A percentile compares a stretch with the other conserved stretches of the same genome.
Evolutionary conservation across 1,284 basidiomycete genomes (phyloP).

Genomic region (Marasmius fiardii): DNA sequence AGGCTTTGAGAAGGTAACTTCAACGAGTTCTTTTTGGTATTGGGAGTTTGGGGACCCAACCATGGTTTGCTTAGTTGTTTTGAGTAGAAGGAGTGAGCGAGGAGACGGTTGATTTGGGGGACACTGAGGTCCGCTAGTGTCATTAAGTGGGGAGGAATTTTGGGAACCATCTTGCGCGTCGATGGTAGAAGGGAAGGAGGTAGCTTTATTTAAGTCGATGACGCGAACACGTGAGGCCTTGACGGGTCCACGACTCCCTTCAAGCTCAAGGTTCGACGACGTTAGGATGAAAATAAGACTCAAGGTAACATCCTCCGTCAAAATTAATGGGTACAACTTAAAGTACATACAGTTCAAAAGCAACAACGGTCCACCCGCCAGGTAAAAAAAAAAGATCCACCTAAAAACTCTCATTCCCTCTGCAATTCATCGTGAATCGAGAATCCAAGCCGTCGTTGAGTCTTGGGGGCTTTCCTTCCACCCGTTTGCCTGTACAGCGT

Average conservation of each 20-base stretch:
- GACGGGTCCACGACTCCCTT: too few relatives aligned
- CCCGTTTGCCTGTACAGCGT: constrained; percentile 65
- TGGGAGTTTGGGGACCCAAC: constrained; percentile 45
- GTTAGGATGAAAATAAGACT: too few relatives aligned
- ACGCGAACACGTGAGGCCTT: too few relatives aligned
- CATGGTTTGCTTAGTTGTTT: constrained; percentile 60
- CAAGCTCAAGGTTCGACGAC: too few relatives aligned
- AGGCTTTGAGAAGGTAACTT: constrained; percentile 69
- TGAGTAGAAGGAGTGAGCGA: constrained; percentile 60
- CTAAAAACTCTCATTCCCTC: not conserved
- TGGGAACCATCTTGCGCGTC: not conserved
- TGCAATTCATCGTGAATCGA: not conserved
- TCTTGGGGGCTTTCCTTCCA: constrained; percentile 88
- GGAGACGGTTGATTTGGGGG: constrained; percentile 62
- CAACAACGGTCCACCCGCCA: too few relatives aligned
- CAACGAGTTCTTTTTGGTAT: constrained; percentile 32
- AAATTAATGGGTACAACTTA: too few relatives aligned
- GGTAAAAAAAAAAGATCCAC: not conserved
- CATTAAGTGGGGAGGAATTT: constrained; percentile 64
- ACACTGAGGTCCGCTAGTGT: constrained; percentile 80
- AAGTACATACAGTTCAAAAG: too few relatives aligned
- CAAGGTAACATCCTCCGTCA: too few relatives aligned
- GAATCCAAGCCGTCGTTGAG: constrained; percentile 63
- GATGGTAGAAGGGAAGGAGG: not conserved
- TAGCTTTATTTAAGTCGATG: too few relatives aligned